Conservation (phyloP, 192 early-diverging fungal genomes). For the Phycomyces nitens region DNA sequence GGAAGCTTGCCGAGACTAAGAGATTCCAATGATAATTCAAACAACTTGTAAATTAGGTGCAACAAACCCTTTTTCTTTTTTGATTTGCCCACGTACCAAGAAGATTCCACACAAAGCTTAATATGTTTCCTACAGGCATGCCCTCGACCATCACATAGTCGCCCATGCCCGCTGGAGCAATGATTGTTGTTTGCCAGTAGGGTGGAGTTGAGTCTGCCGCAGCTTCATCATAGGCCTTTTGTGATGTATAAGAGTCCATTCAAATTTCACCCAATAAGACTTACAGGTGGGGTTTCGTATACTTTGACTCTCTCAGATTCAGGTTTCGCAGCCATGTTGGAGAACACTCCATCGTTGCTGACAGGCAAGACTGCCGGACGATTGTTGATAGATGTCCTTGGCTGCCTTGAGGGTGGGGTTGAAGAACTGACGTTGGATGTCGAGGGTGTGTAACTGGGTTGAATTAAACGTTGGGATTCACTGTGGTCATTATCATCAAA, state of each 20-base stretch:
- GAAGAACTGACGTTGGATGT: constrained; percentile 1
- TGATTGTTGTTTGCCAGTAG: constrained; percentile 77
- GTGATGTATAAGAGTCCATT: neutral
- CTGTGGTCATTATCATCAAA: constrained; percentile 8
- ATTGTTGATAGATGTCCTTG: neutral
- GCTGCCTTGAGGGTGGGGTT: neutral
- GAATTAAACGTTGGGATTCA: neutral
- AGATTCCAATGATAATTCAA: neutral
- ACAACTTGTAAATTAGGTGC: neutral
- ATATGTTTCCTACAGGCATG: constrained; percentile 78
- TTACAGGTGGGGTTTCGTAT: constrained; percentile 51
- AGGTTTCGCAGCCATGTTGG: constrained; percentile 57
- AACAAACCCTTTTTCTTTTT: neutral
- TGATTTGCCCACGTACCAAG: constrained; percentile 42
- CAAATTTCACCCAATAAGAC: neutral
- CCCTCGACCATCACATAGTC: constrained; percentile 90
- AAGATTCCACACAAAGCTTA: constrained; percentile 80
- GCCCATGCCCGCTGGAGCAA: constrained; percentile 66
- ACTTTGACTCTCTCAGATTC: constrained; percentile 48
- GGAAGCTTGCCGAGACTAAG: constrained; percentile 72
- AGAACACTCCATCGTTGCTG: constrained; percentile 52
- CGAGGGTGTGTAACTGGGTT: neutral
- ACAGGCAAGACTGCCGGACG: constrained; percentile 32
- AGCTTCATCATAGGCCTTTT: constrained; percentile 71
- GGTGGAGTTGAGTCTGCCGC: constrained; percentile 70